A percentile compares a stretch with the other conserved stretches of the same genome.
phyloP scores from a whole-genome alignment of 768 basidiomycete genomes.

The Podaxis sp. region DNA sequence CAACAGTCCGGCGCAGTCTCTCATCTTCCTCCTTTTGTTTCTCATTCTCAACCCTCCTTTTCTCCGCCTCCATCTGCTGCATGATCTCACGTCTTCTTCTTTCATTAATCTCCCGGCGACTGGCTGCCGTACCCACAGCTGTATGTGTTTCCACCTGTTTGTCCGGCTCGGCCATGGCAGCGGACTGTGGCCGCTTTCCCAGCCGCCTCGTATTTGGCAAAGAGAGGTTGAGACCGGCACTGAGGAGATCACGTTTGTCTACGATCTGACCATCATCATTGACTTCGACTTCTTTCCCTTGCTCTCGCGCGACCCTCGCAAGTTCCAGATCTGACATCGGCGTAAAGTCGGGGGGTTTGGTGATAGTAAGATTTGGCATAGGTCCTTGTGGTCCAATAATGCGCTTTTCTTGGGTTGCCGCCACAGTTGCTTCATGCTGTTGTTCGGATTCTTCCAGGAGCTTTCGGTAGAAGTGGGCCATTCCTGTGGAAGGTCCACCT shows the following conservation, averaged over 20 bases:
- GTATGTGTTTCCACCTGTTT: slow-evolving; percentile 50
- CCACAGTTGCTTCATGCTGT: slow-evolving; percentile 84
- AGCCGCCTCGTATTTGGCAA: slow-evolving; percentile 76
- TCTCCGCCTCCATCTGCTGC: slow-evolving; percentile 76
- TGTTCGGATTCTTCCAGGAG: slow-evolving; percentile 78
- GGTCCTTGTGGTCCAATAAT: slow-evolving; percentile 66
- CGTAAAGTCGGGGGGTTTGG: slow-evolving; percentile 64
- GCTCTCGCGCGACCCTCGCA: slow-evolving; percentile 62
- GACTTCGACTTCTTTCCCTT: slow-evolving; percentile 86
- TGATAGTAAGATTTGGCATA: slow-evolving; percentile 69
- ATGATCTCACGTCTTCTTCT: slow-evolving; percentile 78
- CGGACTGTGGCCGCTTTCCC: slow-evolving; percentile 40
- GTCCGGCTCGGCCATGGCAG: slow-evolving; percentile 23
- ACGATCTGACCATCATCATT: slow-evolving; percentile 98
- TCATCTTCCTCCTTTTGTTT: slow-evolving; percentile 61
- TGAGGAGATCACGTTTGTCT: slow-evolving; percentile 89
- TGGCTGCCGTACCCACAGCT: slow-evolving; percentile 85
- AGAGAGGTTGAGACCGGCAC: slow-evolving; percentile 90
- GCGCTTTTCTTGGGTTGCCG: slow-evolving; percentile 60
- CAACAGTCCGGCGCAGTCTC: slow-evolving; percentile 62
- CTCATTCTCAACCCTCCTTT: slow-evolving; percentile 54
- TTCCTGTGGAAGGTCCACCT: slow-evolving; percentile 60
- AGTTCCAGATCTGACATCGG: slow-evolving; percentile 73
- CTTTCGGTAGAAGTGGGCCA: slow-evolving; percentile 82
- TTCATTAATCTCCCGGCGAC: slow-evolving; percentile 78